Evolutionary conservation across 345 rosid species (phyloP), one percentile per base, ranked within the genome.

Genomic region (Pugionium dolabratum): DNA sequence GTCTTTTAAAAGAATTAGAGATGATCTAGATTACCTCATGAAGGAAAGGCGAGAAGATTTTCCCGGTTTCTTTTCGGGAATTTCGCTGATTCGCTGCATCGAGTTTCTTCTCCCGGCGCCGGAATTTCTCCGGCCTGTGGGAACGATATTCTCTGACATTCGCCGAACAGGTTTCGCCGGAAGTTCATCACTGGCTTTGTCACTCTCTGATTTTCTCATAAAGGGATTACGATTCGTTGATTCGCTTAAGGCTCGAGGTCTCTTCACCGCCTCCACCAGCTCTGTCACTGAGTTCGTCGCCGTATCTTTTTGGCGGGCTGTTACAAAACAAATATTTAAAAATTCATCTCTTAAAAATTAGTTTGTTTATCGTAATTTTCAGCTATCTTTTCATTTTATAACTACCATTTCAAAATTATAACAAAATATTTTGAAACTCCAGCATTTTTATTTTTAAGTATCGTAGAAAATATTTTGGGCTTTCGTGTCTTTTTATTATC

Each of bases 291-390:
- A 84, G 60, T 75, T 79, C 2, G 79, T 66, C 1, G 98, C 97
- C 67, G 69, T 51, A 42, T 86, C 98, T 67, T 84, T 86, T 70
- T 93, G 97, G 35, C 98, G 93, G 54, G 94, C 98, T 93, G 76
- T 74, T 62, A 26, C 49, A 47, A 40, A 61, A 18, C 26, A 30
- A 42, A 41, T 0, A 11, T 71, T 72, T 42, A 0, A 32, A 28
- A 3, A 2, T 2, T 6, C 18, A 18, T 18, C 18, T 18, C 18
- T 18, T 18, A 18, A 18, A 18, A 18, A 18, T 18, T 18, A 18
- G 18, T 18, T 18, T 18, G 18, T 18, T 18, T 18, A 18, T 18
- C 18, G 18, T 18, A 18, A 18, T 18, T 18, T 18, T 18, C 18
- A 18, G 18, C 18, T 18, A 18, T 18, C 18, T 18, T 18, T 18